Conservation (phyloP, 352 stramenopile species). For the Blastocystis sp. region DNA sequence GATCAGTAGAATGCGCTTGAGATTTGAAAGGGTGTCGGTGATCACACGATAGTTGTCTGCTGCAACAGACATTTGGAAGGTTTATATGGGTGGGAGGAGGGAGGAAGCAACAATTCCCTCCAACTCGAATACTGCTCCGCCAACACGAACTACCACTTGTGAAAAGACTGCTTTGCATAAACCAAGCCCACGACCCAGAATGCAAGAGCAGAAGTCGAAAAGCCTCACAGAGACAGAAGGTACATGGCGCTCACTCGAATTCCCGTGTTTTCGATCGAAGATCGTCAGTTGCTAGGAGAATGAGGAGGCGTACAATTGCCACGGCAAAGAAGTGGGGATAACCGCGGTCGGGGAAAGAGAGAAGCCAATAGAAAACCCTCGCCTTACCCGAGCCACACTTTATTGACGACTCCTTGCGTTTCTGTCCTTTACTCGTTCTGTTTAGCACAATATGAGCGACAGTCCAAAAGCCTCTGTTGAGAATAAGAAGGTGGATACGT, state of each 20-base stretch:
- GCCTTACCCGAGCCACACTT: neutral
- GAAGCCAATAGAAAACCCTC: slow-evolving; percentile 1
- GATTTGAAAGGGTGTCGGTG: slow-evolving; percentile 6
- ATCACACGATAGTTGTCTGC: neutral
- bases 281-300: no score
- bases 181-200: no score
- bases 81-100: no score
- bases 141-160: no score
- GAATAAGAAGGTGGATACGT: slow-evolving; percentile 21
- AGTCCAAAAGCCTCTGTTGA: neutral
- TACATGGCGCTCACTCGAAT: no score
- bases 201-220: no score
- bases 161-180: no score
- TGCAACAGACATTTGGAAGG: neutral
- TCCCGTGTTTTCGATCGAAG: no score
- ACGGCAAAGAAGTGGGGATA: neutral
- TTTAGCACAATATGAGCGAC: neutral
- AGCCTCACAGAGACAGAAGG: no score
- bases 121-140: neutral
- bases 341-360: neutral
- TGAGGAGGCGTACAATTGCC: neutral
- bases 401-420: neutral
- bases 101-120: slow-evolving; percentile 41
- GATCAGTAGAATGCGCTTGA: neutral
- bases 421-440: neutral